Base-by-base conservation (phyloP, 768 basidiomycete genomes). In the Macrolepiota fuliginosa region DNA sequence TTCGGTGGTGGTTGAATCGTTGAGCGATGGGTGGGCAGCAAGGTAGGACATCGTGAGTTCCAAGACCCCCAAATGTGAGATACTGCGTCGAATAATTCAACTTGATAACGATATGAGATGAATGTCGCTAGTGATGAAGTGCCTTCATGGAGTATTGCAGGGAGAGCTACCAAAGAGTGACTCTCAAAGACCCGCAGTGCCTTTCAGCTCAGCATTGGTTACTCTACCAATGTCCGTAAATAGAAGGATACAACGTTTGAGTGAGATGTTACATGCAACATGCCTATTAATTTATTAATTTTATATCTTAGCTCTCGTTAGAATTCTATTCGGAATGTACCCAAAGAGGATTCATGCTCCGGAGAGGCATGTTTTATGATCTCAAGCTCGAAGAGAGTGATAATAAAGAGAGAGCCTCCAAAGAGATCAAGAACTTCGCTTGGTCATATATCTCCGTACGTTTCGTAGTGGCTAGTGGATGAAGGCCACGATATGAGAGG, bases 111-210 rank as follows among this genome's bases (percentile, higher is more conserved):
- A 22, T 36, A 58, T 19, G 45, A 49, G n/a, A 58, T 49, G 25
- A 58, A 37, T 3, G 45, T 58, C 11, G 32, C 50, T 32, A 58
- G 56, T 32, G 35, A 49, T n/a, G 56, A n/a, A 19, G 56, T 46
- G 10, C 46, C 45, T 2, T 7, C 45, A 12, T 2, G 46, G 22
- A 58, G 46, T n/a, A 58, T 24, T 10, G 9, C 35, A 13, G 45
- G 56, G 32, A 58, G 36, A 4, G 45, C 17, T 19, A 46, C 56
- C 3, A 22, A 32, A 37, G 29, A 24, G 19, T 15, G 19, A 24
- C 24, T 25, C 11, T 19, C 32, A 13, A 58, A 13, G 5, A 49
- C 36, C 52, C 52, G 36, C 56, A 58, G 36, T 10, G 56, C 37
- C 45, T 49, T 7, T 7, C 49, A 46, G 4, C 12, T 49, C 6